Percentiles rank a stretch among this genome's conserved stretches.
phyloP scores from a whole-genome alignment of 352 stramenopile genomes.

The Globisporangium yorkense region DNA sequence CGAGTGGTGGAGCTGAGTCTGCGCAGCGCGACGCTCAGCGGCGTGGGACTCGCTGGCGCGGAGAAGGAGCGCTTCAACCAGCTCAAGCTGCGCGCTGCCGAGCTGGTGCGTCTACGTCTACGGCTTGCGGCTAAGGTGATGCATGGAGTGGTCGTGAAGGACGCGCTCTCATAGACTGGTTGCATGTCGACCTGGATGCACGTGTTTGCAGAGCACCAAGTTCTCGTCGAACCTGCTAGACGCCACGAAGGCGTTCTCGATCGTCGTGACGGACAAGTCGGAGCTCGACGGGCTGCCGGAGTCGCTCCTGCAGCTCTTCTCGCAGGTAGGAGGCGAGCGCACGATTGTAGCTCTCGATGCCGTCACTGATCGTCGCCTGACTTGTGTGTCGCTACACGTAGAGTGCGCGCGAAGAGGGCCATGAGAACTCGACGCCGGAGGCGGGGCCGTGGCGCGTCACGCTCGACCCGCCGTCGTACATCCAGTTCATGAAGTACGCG shows the following conservation, averaged over 20 bases:
- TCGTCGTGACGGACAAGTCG: conserved; percentile 80
- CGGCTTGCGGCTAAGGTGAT: neutral
- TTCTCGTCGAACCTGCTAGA: conserved; percentile 98
- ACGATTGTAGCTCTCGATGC: neutral
- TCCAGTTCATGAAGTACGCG: conserved; percentile 95
- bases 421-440: conserved; percentile 59
- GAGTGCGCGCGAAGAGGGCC: conserved; percentile 57
- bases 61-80: conserved; percentile 94
- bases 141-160: neutral
- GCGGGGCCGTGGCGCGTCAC: conserved; percentile 93
- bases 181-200: neutral
- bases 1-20: conserved; percentile 90
- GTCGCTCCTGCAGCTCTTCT: conserved; percentile 91
- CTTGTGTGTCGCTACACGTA: conserved; percentile 26
- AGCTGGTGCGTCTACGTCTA: conserved; percentile 52
- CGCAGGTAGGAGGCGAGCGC: conserved; percentile 29
- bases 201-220: conserved; percentile 69
- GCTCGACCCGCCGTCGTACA: conserved; percentile 92
- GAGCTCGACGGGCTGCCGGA: conserved; percentile 90
- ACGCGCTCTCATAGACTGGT: neutral
- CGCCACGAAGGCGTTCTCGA: conserved; percentile 93
- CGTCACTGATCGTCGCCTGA: neutral
- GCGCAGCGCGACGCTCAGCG: conserved; percentile 85
- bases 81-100: conserved; percentile 90
- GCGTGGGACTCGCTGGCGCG: conserved; percentile 90